Evolutionary conservation across 192 early-diverging fungal genomes (phyloP).

Genomic region (Irineochytrium annulatum): DNA sequence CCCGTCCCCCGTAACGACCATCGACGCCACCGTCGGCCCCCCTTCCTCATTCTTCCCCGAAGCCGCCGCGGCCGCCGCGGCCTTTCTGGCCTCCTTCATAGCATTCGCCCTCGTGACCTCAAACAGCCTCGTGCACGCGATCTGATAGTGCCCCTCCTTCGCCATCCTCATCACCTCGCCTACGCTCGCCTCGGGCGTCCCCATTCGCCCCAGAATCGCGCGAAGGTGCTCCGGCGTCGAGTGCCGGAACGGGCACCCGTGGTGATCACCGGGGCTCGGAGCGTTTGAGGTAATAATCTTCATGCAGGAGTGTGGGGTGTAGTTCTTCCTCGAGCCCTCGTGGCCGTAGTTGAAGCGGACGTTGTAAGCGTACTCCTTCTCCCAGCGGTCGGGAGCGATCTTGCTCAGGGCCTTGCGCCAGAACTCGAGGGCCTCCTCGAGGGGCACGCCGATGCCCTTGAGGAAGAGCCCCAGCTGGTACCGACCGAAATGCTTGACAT

Average conservation of each 20-base stretch:
- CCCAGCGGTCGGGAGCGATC: conserved; percentile 83
- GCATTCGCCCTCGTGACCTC: conserved; percentile 58
- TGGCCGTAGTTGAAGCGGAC: conserved; percentile 93
- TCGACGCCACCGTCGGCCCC: neutral
- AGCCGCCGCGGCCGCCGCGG: neutral
- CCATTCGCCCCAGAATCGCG: conserved; percentile 52
- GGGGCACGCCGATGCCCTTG: conserved; percentile 83
- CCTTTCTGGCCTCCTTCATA: neutral
- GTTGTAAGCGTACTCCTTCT: conserved; percentile 93
- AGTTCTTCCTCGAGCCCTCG: conserved; percentile 78
- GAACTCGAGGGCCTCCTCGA: conserved; percentile 88
- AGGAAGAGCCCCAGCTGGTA: conserved; percentile 93
- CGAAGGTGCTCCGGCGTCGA: conserved; percentile 63
- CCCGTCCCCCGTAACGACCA: conserved; percentile 15
- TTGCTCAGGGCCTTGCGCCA: conserved; percentile 83
- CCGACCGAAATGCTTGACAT: conserved; percentile 82
- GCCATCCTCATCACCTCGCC: conserved; percentile 66
- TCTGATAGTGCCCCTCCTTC: conserved; percentile 75
- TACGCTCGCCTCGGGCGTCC: conserved; percentile 56
- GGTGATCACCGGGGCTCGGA: conserved; percentile 80
- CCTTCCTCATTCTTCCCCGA: neutral
- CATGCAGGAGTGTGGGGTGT: conserved; percentile 61
- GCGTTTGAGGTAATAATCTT: conserved; percentile 79
- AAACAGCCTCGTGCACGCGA: conserved; percentile 89
- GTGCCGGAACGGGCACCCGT: conserved; percentile 95